Percentiles rank a stretch among this genome's conserved stretches.
phyloP scores from a whole-genome alignment of 306 rosid species.

The Delonix regia region DNA sequence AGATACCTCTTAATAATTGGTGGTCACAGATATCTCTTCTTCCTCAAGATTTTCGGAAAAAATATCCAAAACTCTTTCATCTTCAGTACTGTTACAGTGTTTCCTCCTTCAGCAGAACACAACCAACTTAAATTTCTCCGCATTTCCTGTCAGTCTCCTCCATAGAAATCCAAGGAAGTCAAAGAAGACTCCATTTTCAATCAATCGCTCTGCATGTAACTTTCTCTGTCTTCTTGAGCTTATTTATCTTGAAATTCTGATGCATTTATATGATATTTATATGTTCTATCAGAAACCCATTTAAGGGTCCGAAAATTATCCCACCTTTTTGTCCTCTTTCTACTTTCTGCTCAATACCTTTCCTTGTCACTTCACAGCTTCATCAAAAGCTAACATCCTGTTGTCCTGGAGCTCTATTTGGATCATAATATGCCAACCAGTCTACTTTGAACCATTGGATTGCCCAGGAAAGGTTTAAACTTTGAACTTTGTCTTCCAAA shows the following conservation, averaged over 20 bases:
- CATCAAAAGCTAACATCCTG: conserved; percentile 23
- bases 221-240: conserved; percentile 30
- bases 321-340: conserved; percentile 45
- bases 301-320: conserved; percentile 32
- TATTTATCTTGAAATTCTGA: conserved; percentile 17
- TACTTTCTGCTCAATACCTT: conserved; percentile 2
- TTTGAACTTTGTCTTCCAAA: not conserved
- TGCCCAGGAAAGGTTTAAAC: not conserved
- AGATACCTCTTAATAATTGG: too few relatives aligned
- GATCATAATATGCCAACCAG: not conserved
- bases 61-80: conserved; percentile 19
- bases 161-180: conserved; percentile 26
- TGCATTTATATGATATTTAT: conserved; percentile 26
- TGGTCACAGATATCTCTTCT: conserved; percentile 50
- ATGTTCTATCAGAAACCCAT: conserved; percentile 21
- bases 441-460: conserved; percentile 28
- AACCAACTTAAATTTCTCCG: not conserved
- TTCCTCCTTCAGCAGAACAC: not conserved
- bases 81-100: not conserved
- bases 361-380: conserved; percentile 42
- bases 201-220: conserved; percentile 34
- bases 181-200: not conserved
- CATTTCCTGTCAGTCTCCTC: not conserved
- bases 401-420: not conserved
- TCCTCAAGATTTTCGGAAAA: conserved; percentile 20